phyloP scores from a whole-genome alignment of 2,329 filamentous ascomycete genomes.

The Calonectria crousiana region DNA sequence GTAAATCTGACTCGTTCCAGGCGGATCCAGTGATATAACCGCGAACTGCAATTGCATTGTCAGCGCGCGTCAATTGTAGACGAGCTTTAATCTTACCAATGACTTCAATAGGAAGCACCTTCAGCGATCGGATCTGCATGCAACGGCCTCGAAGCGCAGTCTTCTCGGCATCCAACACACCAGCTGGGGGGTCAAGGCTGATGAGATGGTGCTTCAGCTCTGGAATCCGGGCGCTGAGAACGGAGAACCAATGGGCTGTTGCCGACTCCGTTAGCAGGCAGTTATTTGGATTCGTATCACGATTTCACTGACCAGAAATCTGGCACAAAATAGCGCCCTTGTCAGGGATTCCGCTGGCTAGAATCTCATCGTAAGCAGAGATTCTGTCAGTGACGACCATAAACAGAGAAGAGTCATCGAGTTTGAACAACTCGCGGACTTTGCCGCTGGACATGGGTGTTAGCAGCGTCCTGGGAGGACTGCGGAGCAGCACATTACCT shows the following conservation, averaged over 20 bases:
- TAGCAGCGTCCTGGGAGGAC: neutral
- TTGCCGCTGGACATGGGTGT: conserved; percentile 61
- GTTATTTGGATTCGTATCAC: neutral
- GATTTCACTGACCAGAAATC: conserved; percentile 45
- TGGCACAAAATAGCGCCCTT: conserved; percentile 66
- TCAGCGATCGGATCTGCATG: conserved; percentile 82
- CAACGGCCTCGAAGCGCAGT: conserved; percentile 71
- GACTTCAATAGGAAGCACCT: conserved; percentile 75
- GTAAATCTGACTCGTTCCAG: conserved; percentile 71
- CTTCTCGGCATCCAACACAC: conserved; percentile 58
- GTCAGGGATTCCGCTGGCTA: conserved; percentile 74
- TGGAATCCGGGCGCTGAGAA: conserved; percentile 59
- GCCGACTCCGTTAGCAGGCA: neutral
- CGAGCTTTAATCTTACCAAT: conserved; percentile 30
- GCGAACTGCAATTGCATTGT: conserved; percentile 65
- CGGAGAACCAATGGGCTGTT: conserved; percentile 65
- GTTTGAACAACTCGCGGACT: conserved; percentile 83
- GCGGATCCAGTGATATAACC: conserved; percentile 91
- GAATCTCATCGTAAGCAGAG: conserved; percentile 93
- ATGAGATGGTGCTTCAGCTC: conserved; percentile 66
- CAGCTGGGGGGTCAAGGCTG: conserved; percentile 55
- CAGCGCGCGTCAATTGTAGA: conserved; percentile 4
- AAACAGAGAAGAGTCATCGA: conserved; percentile 79
- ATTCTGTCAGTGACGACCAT: conserved; percentile 92
- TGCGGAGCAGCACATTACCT: neutral